These are phyloP conservation scores for Fomitopsis betulina DNA, from an alignment of 1,284 basidiomycete species.

Conservation along the genomic window DNA sequence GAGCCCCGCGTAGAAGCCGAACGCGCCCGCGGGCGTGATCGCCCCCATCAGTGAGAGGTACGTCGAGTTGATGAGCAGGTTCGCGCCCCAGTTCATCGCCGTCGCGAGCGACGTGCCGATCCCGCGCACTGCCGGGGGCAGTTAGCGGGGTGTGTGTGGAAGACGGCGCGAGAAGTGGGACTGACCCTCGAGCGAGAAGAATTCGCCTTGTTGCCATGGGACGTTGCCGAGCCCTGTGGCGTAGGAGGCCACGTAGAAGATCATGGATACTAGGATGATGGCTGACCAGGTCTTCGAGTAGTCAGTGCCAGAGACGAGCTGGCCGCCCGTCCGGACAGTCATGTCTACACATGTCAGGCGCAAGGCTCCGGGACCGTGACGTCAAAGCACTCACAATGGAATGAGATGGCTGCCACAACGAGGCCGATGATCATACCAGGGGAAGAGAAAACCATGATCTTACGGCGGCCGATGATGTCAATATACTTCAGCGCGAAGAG, in stretches of 20 bases:
- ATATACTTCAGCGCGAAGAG: conserved; percentile 80
- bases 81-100: conserved; percentile 78
- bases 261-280: conserved; percentile 75
- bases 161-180: conserved; percentile 1
- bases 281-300: conserved; percentile 67
- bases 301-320: conserved; percentile 56
- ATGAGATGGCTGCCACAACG: conserved; percentile 67
- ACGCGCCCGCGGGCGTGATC: conserved; percentile 76
- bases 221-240: conserved; percentile 77
- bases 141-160: not conserved
- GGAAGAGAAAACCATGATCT: conserved; percentile 73
- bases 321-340: conserved; percentile 62
- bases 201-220: conserved; percentile 85
- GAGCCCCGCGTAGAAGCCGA: conserved; percentile 76
- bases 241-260: conserved; percentile 80
- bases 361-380: no score
- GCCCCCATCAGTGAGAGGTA: conserved; percentile 75
- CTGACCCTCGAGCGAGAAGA: conserved; percentile 70
- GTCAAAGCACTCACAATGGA: conserved; percentile 54
- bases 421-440: conserved; percentile 78
- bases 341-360: conserved; percentile 39
- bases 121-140: conserved; percentile 53
- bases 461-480: conserved; percentile 72
- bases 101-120: conserved; percentile 80
- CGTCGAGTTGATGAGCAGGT: conserved; percentile 75